Percentiles rank a stretch among this genome's conserved stretches.
phyloP scores from a whole-genome alignment of 108 stramenopile genomes.

The Pseudonitzschia multiseries region DNA sequence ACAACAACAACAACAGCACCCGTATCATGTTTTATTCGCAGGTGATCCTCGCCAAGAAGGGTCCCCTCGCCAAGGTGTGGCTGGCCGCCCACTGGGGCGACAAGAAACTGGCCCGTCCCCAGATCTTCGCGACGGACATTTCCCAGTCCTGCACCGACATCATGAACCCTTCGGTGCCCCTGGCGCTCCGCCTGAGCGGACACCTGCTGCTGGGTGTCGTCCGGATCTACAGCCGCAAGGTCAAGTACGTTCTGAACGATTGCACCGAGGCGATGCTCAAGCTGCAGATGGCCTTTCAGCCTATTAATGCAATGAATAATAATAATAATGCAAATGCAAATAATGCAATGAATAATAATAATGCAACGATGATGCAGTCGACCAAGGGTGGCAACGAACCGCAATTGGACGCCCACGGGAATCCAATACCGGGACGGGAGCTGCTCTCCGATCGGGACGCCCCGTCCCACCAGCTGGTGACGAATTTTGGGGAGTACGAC shows the following conservation, averaged over 20 bases:
- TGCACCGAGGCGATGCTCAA: slow-evolving; percentile 98
- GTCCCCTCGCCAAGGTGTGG: slow-evolving; percentile 99
- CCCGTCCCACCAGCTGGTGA: slow-evolving; percentile 54
- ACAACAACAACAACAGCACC: background rate
- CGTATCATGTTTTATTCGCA: slow-evolving; percentile 97
- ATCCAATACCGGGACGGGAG: background rate
- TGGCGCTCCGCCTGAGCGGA: slow-evolving; percentile 95
- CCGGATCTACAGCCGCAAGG: slow-evolving; percentile 96
- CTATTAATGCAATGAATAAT: too few species aligned
- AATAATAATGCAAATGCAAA: too few species aligned
- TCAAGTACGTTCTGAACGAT: slow-evolving; percentile 94
- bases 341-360: too few species aligned
- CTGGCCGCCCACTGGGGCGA: slow-evolving; percentile 98
- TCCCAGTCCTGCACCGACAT: slow-evolving; percentile 91
- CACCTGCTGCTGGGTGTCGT: slow-evolving; percentile 96
- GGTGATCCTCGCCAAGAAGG: slow-evolving; percentile 98
- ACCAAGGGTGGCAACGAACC: too few species aligned
- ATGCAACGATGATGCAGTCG: too few species aligned
- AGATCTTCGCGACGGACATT: slow-evolving; percentile 97
- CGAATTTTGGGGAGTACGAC: slow-evolving; percentile 85
- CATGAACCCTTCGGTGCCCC: slow-evolving; percentile 92
- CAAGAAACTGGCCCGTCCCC: slow-evolving; percentile 94
- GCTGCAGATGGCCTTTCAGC: slow-evolving; percentile 94
- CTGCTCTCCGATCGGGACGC: slow-evolving; percentile 3
- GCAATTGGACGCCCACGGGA: background rate